A percentile compares a stretch with the other conserved stretches of the same genome.
These are phyloP conservation scores for Puccinia triticina DNA, from an alignment of 1,284 basidiomycete genomes.

Conservation along the genomic window DNA sequence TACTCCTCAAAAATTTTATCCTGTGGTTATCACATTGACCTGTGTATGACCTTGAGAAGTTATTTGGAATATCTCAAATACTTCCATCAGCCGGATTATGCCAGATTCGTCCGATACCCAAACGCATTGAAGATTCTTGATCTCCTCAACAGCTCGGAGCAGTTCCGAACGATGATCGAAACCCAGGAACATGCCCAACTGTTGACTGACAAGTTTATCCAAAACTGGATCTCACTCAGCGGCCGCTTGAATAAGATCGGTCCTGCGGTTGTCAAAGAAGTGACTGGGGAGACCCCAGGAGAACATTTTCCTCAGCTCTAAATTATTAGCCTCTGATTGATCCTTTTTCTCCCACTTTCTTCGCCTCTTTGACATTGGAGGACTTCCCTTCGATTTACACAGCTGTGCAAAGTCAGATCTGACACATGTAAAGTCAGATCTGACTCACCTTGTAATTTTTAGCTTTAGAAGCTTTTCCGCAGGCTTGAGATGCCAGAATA, in stretches of 20 bases:
- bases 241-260: constrained; percentile 39
- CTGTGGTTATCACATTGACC: background rate
- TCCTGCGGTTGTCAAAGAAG: background rate
- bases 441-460: no score
- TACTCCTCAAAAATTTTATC: no score
- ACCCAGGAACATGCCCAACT: constrained; percentile 39
- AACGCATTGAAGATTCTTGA: constrained; percentile 34
- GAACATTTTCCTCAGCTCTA: no score
- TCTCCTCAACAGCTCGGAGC: constrained; percentile 33
- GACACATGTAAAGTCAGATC: no score
- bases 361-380: no score
- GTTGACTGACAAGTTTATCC: constrained; percentile 39
- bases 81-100: constrained; percentile 39
- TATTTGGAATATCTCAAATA: constrained; percentile 47
- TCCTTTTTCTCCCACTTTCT: no score
- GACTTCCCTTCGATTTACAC: no score
- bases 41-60: background rate
- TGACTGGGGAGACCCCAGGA: background rate
- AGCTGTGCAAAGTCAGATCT: no score
- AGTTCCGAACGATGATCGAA: constrained; percentile 38
- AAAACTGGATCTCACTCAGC: constrained; percentile 48
- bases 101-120: constrained; percentile 41
- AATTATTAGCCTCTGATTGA: no score
- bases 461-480: no score
- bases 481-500: no score